Conservation (phyloP, 179 eudicot genomes). For the Monotropa hypopitys region DNA sequence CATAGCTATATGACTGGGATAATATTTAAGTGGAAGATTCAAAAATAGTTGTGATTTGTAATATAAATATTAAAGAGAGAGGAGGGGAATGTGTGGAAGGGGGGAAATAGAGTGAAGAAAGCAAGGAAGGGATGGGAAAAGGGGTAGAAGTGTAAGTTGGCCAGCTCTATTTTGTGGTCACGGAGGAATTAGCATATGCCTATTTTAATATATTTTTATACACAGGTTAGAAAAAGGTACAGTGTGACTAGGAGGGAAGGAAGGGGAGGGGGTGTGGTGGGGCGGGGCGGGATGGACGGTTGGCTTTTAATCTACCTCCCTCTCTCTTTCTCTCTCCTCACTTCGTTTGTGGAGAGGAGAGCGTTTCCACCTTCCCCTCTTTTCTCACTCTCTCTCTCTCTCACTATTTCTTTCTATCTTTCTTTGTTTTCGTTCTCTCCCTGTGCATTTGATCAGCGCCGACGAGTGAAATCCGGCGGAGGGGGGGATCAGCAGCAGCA, state of each 20-base stretch:
- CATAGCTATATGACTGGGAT: too few species aligned
- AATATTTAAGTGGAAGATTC: too few species aligned
- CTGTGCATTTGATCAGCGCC: not conserved
- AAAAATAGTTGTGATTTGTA: too few species aligned
- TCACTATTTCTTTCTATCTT: not conserved
- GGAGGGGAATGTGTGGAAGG: too few species aligned
- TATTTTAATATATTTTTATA: too few species aligned
- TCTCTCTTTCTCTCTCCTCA: not conserved
- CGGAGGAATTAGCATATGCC: too few species aligned
- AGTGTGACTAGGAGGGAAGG: slow-evolving; percentile 1
- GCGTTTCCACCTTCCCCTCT: not conserved
- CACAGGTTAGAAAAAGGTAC: not conserved
- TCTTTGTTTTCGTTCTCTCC: not conserved
- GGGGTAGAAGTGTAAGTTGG: too few species aligned
- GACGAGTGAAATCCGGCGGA: not conserved
- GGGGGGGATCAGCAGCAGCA: not conserved
- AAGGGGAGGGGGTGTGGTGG: not conserved
- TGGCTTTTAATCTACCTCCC: slow-evolving; percentile 9
- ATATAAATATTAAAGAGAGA: too few species aligned
- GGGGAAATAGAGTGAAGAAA: too few species aligned
- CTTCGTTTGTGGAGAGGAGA: slow-evolving; percentile 12
- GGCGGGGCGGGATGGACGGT: slow-evolving; percentile 5
- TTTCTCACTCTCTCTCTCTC: not conserved
- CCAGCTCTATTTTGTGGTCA: too few species aligned
- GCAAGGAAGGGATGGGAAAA: too few species aligned